These are phyloP conservation scores for Truncatella angustata DNA, from an alignment of 2,329 filamentous ascomycete species.

Conservation along the genomic window DNA sequence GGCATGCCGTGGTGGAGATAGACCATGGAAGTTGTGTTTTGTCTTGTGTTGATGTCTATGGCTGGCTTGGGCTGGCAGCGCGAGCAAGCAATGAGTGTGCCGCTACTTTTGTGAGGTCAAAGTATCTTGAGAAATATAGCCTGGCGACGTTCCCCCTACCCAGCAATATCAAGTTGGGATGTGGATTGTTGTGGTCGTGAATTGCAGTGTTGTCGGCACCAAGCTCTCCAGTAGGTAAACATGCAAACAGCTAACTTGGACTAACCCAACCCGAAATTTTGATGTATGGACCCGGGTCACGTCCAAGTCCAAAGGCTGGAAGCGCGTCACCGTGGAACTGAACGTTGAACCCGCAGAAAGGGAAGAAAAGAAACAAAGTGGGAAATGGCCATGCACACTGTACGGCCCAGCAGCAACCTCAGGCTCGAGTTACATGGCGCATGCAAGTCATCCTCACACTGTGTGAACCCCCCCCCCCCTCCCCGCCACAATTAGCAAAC, in stretches of 20 bases:
- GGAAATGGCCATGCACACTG: neutral
- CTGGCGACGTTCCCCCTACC: too few species aligned
- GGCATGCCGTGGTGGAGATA: conserved; percentile 52
- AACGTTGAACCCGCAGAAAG: too few species aligned
- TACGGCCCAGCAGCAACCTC: too few species aligned
- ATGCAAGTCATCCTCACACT: too few species aligned
- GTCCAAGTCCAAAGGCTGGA: too few species aligned
- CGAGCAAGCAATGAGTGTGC: neutral
- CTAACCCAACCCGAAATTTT: conserved; percentile 8
- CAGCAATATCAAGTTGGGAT: too few species aligned
- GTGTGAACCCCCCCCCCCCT: too few species aligned
- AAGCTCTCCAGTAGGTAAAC: conserved; percentile 1
- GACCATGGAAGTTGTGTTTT: neutral
- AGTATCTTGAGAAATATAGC: too few species aligned
- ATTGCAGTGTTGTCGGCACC: neutral
- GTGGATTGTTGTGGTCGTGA: neutral
- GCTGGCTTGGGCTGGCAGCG: neutral
- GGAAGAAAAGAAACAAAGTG: too few species aligned
- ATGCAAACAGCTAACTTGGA: too few species aligned
- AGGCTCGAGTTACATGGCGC: too few species aligned
- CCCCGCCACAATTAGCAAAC: too few species aligned
- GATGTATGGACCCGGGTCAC: neutral
- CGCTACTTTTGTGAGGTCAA: neutral
- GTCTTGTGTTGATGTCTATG: neutral
- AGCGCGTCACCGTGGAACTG: conserved; percentile 7